Evolutionary conservation across 2,329 filamentous ascomycete species (phyloP).

Genomic region (Diplodia corticola): DNA sequence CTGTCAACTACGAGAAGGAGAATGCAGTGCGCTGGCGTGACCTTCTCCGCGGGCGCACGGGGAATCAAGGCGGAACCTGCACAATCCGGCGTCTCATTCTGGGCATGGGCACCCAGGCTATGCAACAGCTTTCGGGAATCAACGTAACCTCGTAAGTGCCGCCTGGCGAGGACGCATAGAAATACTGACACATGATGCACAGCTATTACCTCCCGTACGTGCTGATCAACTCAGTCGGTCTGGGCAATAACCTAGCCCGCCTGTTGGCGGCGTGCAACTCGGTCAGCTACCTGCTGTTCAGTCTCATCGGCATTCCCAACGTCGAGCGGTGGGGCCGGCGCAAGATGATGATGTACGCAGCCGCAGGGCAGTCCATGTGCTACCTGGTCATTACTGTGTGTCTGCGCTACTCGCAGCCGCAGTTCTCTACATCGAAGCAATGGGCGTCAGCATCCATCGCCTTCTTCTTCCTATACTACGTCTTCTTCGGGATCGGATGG

Average conservation of each 20-base stretch:
- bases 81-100: conserved; percentile 54
- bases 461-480: conserved; percentile 57
- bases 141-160: conserved; percentile 36
- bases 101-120: conserved; percentile 55
- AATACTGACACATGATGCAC: too few species aligned
- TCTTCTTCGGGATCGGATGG: conserved; percentile 55
- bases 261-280: conserved; percentile 58
- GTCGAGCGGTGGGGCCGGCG: conserved; percentile 57
- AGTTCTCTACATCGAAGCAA: conserved; percentile 23
- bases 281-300: conserved; percentile 52
- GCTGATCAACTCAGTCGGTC: conserved; percentile 58
- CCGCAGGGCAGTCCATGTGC: conserved; percentile 54
- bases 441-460: conserved; percentile 47
- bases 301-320: conserved; percentile 48
- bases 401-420: conserved; percentile 44
- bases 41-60: conserved; percentile 50
- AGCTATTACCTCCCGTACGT: conserved; percentile 60
- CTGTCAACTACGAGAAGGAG: conserved; percentile 51
- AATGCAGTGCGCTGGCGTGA: conserved; percentile 54
- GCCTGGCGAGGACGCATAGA: too few species aligned
- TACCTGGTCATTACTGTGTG: conserved; percentile 55
- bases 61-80: conserved; percentile 47
- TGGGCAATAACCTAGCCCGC: conserved; percentile 53
- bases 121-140: conserved; percentile 49
- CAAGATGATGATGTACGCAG: conserved; percentile 61